A percentile compares a stretch with the other conserved stretches of the same genome.
Conservation (phyloP, 192 early-diverging fungal genomes). For the Chytriomyces hyalinus region DNA sequence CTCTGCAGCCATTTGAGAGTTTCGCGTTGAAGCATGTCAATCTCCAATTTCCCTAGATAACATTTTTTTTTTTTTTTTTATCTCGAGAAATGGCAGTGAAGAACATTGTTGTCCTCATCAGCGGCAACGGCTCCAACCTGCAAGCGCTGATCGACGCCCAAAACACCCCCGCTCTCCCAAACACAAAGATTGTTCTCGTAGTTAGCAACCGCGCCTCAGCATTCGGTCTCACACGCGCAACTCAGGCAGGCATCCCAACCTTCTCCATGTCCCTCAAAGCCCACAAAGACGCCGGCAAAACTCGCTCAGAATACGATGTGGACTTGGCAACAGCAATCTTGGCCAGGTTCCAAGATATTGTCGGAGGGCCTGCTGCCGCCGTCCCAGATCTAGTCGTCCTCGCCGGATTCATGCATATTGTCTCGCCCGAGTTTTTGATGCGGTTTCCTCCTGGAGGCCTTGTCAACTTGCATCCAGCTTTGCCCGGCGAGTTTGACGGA, state of each 20-base stretch:
- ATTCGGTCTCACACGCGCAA: constrained; percentile 89
- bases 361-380: background rate
- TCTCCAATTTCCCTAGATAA: background rate
- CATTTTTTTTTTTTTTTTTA: background rate
- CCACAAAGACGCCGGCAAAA: constrained; percentile 79
- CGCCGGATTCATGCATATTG: constrained; percentile 99
- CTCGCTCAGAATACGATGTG: constrained; percentile 87
- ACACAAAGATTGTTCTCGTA: constrained; percentile 76
- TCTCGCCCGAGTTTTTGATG: constrained; percentile 82
- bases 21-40: constrained; percentile 42
- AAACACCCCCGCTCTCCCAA: constrained; percentile 41
- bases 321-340: constrained; percentile 77
- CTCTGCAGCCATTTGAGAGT: constrained; percentile 58
- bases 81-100: constrained; percentile 8
- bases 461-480: constrained; percentile 97
- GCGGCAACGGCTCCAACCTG: constrained; percentile 93
- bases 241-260: constrained; percentile 82
- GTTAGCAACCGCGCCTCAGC: constrained; percentile 86
- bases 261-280: constrained; percentile 79
- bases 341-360: constrained; percentile 35
- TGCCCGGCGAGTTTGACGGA: constrained; percentile 97
- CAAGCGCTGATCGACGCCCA: constrained; percentile 93
- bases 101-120: constrained; percentile 88
- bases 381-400: constrained; percentile 86
- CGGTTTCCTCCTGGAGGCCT: constrained; percentile 69